A percentile compares a stretch with the other conserved stretches of the same genome.
Evolutionary conservation across 768 basidiomycete species (phyloP).

Genomic region (Saitozyma podzolica): DNA sequence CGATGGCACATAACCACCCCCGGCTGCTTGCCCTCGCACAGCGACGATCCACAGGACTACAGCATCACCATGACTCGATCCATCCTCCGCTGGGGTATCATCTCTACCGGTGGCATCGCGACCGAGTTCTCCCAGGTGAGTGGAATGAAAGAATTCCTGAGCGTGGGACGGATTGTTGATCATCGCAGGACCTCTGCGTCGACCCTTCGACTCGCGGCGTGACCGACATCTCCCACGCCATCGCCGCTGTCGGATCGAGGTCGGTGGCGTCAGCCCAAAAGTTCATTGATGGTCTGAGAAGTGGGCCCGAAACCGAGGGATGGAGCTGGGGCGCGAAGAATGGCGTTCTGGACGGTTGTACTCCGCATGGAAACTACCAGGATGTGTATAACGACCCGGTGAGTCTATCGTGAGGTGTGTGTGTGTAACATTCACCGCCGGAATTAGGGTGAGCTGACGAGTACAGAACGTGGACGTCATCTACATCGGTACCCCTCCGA

Average conservation of each 20-base stretch:
- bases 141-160: not conserved
- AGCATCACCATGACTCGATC: slow-evolving; percentile 1
- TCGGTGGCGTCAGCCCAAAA: slow-evolving; percentile 65
- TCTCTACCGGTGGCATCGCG: slow-evolving; percentile 77
- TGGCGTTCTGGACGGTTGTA: slow-evolving; percentile 56
- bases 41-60: too few relatives aligned
- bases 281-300: slow-evolving; percentile 64
- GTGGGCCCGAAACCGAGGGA: slow-evolving; percentile 47
- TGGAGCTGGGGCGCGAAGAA: slow-evolving; percentile 32
- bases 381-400: slow-evolving; percentile 72
- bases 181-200: slow-evolving; percentile 66
- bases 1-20: too few relatives aligned
- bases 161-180: too few relatives aligned
- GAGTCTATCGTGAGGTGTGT: slow-evolving; percentile 17
- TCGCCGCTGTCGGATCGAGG: slow-evolving; percentile 73
- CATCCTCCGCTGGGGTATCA: slow-evolving; percentile 75
- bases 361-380: slow-evolving; percentile 71
- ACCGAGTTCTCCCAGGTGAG: slow-evolving; percentile 63
- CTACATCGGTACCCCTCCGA: slow-evolving; percentile 84
- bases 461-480: slow-evolving; percentile 67
- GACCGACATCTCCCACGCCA: slow-evolving; percentile 45
- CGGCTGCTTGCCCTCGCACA: too few relatives aligned
- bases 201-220: slow-evolving; percentile 64
- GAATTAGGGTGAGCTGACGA: slow-evolving; percentile 28
- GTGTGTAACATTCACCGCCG: not conserved